Percentiles rank a stretch among this genome's conserved stretches.
phyloP scores from a whole-genome alignment of 2,329 filamentous ascomycete genomes.

The Nigrospora sphaerica region DNA sequence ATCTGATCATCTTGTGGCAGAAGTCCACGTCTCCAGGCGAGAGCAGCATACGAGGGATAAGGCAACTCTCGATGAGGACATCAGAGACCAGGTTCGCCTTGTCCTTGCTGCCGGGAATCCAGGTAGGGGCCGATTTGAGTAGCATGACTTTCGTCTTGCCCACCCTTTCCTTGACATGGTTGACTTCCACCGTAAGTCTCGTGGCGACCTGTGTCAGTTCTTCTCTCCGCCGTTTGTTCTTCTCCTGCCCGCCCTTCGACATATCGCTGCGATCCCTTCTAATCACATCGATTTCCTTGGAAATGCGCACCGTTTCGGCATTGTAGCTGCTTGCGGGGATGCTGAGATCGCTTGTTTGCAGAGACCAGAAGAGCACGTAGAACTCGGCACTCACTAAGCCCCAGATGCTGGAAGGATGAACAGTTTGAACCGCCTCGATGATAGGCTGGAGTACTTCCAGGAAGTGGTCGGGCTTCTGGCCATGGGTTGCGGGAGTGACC shows the following conservation, averaged over 20 bases:
- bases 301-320: constrained; percentile 62
- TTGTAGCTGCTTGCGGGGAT: constrained; percentile 74
- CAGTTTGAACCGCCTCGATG: constrained; percentile 58
- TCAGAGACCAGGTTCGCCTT: constrained; percentile 65
- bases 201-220: constrained; percentile 62
- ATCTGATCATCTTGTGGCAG: constrained; percentile 78
- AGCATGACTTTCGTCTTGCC: constrained; percentile 62
- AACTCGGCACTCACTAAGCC: constrained; percentile 70
- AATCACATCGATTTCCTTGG: constrained; percentile 59
- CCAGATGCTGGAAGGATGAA: constrained; percentile 58
- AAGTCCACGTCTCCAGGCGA: constrained; percentile 86
- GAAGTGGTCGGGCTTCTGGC: constrained; percentile 41
- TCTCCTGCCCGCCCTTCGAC: constrained; percentile 56
- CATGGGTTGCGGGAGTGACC: constrained; percentile 18
- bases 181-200: constrained; percentile 65
- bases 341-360: constrained; percentile 74
- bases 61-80: constrained; percentile 78
- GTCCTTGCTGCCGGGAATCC: constrained; percentile 63
- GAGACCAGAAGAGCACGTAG: constrained; percentile 87
- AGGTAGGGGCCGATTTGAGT: constrained; percentile 59
- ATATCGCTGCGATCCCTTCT: constrained; percentile 68
- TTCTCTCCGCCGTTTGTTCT: constrained; percentile 65
- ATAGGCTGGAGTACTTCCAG: constrained; percentile 69
- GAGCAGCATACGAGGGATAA: constrained; percentile 79
- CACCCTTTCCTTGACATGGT: constrained; percentile 60